phyloP scores from a whole-genome alignment of 2,329 filamentous ascomycete genomes.

The Phoma herbarum region DNA sequence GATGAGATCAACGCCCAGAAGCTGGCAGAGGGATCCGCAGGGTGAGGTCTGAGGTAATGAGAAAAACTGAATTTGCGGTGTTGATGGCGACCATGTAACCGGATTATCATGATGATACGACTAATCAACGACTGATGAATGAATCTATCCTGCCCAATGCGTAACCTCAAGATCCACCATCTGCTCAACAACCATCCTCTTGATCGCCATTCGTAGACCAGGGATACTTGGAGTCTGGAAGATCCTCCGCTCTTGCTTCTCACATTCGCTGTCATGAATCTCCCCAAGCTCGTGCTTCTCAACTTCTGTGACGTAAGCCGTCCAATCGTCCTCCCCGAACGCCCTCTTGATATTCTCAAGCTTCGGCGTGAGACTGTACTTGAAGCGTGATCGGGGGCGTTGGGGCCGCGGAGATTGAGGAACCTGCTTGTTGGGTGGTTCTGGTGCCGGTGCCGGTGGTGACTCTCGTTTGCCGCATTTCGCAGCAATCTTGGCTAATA shows the following conservation, averaged over 20 bases:
- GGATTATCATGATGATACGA: not conserved
- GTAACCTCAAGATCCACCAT: not conserved
- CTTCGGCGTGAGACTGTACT: constrained; percentile 20
- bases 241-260: constrained; percentile 5
- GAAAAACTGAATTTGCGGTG: not conserved
- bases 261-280: constrained; percentile 16
- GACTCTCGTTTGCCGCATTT: too few species aligned
- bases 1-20: not conserved
- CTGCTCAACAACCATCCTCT: not conserved
- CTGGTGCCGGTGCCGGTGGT: not conserved
- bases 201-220: not conserved
- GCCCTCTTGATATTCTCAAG: constrained; percentile 23
- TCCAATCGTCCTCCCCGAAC: constrained; percentile 29
- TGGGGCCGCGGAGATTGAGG: not conserved
- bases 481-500: too few species aligned
- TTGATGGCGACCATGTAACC: not conserved
- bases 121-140: not conserved
- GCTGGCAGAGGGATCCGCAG: not conserved
- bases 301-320: constrained; percentile 23
- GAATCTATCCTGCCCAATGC: not conserved
- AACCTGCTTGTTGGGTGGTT: not conserved
- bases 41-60: not conserved
- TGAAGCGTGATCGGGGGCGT: not conserved
- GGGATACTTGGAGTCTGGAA: constrained; percentile 15
- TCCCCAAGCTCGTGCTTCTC: constrained; percentile 19